Conservation (phyloP, 2,329 filamentous ascomycete genomes). For the Lachnellula cervina region DNA sequence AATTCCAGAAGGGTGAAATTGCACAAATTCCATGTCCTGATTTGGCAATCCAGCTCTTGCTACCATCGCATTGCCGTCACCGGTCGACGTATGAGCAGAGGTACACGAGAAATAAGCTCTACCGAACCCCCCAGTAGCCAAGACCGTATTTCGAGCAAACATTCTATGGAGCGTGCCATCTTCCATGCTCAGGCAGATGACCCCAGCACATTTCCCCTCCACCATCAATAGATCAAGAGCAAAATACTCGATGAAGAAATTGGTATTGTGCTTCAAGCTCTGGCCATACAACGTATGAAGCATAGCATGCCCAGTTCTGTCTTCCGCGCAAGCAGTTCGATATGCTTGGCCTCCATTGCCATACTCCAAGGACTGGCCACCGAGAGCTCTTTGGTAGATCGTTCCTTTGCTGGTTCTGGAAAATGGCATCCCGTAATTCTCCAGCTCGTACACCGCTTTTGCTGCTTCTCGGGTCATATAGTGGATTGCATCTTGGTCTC, state of each 20-base stretch:
- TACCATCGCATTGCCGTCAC: conserved; percentile 47
- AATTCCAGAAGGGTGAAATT: conserved; percentile 47
- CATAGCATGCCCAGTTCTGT: conserved; percentile 16
- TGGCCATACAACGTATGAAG: conserved; percentile 45
- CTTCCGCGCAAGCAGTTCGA: conserved; percentile 39
- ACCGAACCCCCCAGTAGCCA: conserved; percentile 47
- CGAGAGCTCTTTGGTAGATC: conserved; percentile 45
- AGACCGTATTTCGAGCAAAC: conserved; percentile 43
- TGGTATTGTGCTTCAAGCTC: conserved; percentile 42
- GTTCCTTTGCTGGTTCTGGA: conserved; percentile 41
- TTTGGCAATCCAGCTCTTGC: conserved; percentile 43
- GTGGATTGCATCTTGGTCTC: conserved; percentile 55
- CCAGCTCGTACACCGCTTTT: conserved; percentile 49
- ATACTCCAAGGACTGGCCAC: conserved; percentile 42
- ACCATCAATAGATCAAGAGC: conserved; percentile 45
- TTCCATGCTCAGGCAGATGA: conserved; percentile 44
- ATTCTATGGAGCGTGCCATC: conserved; percentile 44
- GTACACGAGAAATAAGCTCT: conserved; percentile 46
- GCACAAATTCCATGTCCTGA: conserved; percentile 48
- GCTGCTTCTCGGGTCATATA: conserved; percentile 55
- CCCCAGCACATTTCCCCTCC: conserved; percentile 42
- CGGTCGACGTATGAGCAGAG: conserved; percentile 44
- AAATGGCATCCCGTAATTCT: conserved; percentile 52
- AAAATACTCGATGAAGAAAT: conserved; percentile 48
- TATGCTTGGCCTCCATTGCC: conserved; percentile 46